Evolutionary conservation across 2,329 filamentous ascomycete genomes (phyloP).

Genomic region (Ceratocystis smalleyi): DNA sequence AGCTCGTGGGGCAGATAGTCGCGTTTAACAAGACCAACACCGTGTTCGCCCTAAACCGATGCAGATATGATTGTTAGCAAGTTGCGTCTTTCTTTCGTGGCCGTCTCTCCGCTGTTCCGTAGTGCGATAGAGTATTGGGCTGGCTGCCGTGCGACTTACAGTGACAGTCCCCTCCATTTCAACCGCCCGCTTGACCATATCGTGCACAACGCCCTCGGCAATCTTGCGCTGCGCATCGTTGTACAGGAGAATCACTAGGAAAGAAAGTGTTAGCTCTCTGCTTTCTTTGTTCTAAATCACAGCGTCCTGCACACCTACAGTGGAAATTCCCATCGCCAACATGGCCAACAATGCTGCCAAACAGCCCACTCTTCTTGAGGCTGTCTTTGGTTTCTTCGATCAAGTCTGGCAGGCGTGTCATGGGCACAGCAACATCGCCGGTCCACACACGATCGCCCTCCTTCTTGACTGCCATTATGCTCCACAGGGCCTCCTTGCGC

Average conservation of each 20-base stretch:
- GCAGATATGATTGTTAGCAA: background rate
- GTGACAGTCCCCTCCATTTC: constrained; percentile 77
- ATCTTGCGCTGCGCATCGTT: constrained; percentile 50
- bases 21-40: constrained; percentile 68
- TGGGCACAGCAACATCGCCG: constrained; percentile 71
- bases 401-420: constrained; percentile 55
- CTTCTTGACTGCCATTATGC: constrained; percentile 51
- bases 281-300: background rate
- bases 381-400: constrained; percentile 54
- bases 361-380: constrained; percentile 29
- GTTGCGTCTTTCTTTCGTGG: background rate
- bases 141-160: constrained; percentile 24
- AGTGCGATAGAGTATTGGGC: background rate
- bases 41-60: constrained; percentile 52
- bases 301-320: constrained; percentile 24
- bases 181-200: constrained; percentile 74
- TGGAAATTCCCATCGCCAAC: constrained; percentile 72
- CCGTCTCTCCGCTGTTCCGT: no score
- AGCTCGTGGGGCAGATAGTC: constrained; percentile 71
- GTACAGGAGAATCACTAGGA: constrained; percentile 38
- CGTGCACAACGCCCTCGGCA: constrained; percentile 58
- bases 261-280: background rate
- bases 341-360: constrained; percentile 48
- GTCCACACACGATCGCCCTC: constrained; percentile 66
- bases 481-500: constrained; percentile 72